Conservation (phyloP, 2,329 filamentous ascomycete genomes). For the Sporothrix globosa region DNA sequence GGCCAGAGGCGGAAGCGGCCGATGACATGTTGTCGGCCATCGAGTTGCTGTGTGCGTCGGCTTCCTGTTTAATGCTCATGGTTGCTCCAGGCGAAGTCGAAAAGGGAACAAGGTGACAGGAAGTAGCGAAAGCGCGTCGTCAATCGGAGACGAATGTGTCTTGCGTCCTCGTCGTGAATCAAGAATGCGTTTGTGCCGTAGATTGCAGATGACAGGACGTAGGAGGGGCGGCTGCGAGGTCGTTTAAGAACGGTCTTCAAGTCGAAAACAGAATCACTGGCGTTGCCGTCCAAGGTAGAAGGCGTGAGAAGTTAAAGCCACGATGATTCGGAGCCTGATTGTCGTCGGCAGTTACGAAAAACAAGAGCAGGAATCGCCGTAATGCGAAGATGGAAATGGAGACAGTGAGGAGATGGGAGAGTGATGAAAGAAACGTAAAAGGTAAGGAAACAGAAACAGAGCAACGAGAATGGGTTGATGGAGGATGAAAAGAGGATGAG, state of each 20-base stretch:
- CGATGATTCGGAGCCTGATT: not conserved
- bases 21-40: conserved; percentile 38
- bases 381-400: conserved; percentile 6
- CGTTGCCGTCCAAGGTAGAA: not conserved
- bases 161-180: conserved; percentile 13
- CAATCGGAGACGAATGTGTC: conserved; percentile 12
- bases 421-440: not conserved
- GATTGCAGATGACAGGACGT: conserved; percentile 4
- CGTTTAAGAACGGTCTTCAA: conserved; percentile 13
- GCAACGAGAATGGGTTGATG: conserved; percentile 1
- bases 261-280: not conserved
- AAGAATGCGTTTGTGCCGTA: not conserved
- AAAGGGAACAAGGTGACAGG: not conserved
- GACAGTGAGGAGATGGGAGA: not conserved
- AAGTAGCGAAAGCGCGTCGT: not conserved
- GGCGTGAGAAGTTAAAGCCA: conserved; percentile 7
- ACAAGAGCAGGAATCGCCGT: conserved; percentile 1
- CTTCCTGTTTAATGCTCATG: conserved; percentile 36
- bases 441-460: conserved; percentile 21
- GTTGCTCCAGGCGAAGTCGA: conserved; percentile 7
- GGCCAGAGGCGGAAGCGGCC: conserved; percentile 42
- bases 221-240: not conserved
- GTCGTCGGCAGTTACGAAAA: conserved; percentile 14
- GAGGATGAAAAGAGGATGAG: conserved; percentile 8
- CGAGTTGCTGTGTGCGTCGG: conserved; percentile 28